Conservation (phyloP, 768 basidiomycete species). For the Termitomyces sp. region DNA sequence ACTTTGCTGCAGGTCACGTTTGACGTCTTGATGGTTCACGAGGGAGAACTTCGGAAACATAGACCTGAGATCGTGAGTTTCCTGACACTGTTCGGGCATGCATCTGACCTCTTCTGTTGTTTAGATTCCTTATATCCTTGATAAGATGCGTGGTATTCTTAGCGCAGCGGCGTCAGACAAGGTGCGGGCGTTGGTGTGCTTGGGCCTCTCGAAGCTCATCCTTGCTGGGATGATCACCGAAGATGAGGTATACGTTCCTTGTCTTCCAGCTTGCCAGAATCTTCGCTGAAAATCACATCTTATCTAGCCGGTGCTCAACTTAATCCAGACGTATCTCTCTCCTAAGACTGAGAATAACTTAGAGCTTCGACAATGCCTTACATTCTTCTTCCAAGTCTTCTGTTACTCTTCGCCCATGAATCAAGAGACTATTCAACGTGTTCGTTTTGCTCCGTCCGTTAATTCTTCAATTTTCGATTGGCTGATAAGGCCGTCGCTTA, state of each 20-base stretch:
- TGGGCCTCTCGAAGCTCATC: slow-evolving; percentile 86
- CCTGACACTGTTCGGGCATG: neutral
- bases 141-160: slow-evolving; percentile 34
- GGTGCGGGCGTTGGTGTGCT: slow-evolving; percentile 65
- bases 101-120: neutral
- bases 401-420: slow-evolving; percentile 77
- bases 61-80: slow-evolving; percentile 19
- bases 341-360: slow-evolving; percentile 81
- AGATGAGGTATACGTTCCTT: slow-evolving; percentile 46
- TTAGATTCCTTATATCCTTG: slow-evolving; percentile 19
- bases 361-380: slow-evolving; percentile 78
- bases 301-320: slow-evolving; percentile 33
- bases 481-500: slow-evolving; percentile 18
- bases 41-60: slow-evolving; percentile 41
- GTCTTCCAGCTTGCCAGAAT: neutral
- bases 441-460: slow-evolving; percentile 21
- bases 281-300: slow-evolving; percentile 34
- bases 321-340: slow-evolving; percentile 63
- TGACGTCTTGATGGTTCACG: slow-evolving; percentile 85
- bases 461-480: neutral
- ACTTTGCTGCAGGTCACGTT: slow-evolving; percentile 79
- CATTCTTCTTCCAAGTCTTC: slow-evolving; percentile 84
- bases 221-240: slow-evolving; percentile 74
- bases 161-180: slow-evolving; percentile 47
- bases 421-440: slow-evolving; percentile 71